A percentile compares a stretch with the other conserved stretches of the same genome.
Conservation (phyloP, 2,329 filamentous ascomycete genomes). For the Alternaria gaisen region DNA sequence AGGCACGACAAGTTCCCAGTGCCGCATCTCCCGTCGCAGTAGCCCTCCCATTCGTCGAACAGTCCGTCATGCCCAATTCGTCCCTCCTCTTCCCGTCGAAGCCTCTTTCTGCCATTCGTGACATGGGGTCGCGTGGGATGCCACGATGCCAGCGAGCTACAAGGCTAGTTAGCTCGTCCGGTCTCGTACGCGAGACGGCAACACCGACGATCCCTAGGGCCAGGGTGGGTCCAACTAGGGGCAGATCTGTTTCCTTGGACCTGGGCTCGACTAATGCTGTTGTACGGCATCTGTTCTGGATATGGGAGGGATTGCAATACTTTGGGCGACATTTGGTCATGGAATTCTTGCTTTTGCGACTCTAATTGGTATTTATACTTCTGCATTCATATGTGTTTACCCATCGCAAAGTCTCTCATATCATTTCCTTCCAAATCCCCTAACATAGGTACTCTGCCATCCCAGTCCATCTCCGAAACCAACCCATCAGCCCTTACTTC, state of each 20-base stretch:
- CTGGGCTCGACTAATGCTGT: not conserved
- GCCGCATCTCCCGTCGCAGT: slow-evolving; percentile 19
- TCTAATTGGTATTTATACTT: not conserved
- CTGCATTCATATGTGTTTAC: not conserved
- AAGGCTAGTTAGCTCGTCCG: slow-evolving; percentile 1
- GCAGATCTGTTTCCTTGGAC: slow-evolving; percentile 5
- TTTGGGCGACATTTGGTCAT: not conserved
- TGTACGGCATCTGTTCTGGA: not conserved
- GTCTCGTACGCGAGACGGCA: slow-evolving; percentile 16
- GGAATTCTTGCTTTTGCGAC: not conserved
- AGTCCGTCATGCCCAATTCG: slow-evolving; percentile 17
- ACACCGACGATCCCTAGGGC: slow-evolving; percentile 17
- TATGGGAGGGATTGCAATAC: not conserved
- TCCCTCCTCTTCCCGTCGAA: slow-evolving; percentile 6
- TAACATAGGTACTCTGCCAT: not conserved
- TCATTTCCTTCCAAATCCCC: not conserved
- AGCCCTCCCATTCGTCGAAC: slow-evolving; percentile 18
- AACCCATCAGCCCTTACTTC: not conserved
- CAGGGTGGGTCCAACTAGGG: slow-evolving; percentile 5
- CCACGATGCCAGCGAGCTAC: slow-evolving; percentile 5
- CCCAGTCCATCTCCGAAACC: not conserved
- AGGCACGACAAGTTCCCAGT: slow-evolving; percentile 19
- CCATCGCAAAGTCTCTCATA: not conserved
- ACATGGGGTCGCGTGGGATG: slow-evolving; percentile 17
- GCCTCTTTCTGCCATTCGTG: slow-evolving; percentile 15